Evolutionary conservation across 768 basidiomycete species (phyloP).

Genomic region (Leccinum arenicola): DNA sequence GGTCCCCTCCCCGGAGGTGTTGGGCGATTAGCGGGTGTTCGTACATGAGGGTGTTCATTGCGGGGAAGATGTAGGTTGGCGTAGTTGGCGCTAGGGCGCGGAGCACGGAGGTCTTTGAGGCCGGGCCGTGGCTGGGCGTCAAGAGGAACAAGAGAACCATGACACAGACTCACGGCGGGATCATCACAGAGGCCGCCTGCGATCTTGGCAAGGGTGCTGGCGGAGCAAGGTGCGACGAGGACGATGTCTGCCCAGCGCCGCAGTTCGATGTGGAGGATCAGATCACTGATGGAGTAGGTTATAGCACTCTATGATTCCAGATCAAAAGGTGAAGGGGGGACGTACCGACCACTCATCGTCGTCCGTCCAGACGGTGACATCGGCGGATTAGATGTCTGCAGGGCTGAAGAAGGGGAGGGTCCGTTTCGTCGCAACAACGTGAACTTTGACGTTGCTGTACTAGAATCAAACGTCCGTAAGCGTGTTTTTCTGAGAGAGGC

Average conservation of each 20-base stretch:
- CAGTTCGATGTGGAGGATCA: slow-evolving; percentile 95
- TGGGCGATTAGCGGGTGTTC: slow-evolving; percentile 87
- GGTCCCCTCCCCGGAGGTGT: slow-evolving; percentile 50
- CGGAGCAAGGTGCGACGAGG: slow-evolving; percentile 92
- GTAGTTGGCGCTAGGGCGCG: slow-evolving; percentile 82
- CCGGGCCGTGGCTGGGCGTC: background rate
- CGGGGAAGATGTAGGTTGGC: slow-evolving; percentile 89
- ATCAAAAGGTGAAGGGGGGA: background rate
- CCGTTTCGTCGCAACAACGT: slow-evolving; percentile 79
- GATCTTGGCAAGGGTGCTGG: slow-evolving; percentile 95
- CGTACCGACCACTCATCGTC: background rate
- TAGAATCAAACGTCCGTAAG: slow-evolving; percentile 28
- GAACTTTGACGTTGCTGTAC: slow-evolving; percentile 73
- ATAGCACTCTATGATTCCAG: too few relatives aligned
- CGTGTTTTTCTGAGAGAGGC: background rate
- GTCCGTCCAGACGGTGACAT: background rate
- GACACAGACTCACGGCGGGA: slow-evolving; percentile 51
- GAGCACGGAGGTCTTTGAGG: slow-evolving; percentile 66
- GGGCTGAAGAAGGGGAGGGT: slow-evolving; percentile 76
- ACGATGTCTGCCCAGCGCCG: slow-evolving; percentile 94
- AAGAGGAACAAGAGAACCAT: background rate
- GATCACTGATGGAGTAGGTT: slow-evolving; percentile 75
- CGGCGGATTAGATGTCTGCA: slow-evolving; percentile 28
- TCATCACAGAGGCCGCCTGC: slow-evolving; percentile 89
- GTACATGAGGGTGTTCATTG: slow-evolving; percentile 99